Evolutionary conservation across 768 basidiomycete genomes (phyloP), one percentile per base, ranked within the genome.

Genomic region (Lentinula boryana): DNA sequence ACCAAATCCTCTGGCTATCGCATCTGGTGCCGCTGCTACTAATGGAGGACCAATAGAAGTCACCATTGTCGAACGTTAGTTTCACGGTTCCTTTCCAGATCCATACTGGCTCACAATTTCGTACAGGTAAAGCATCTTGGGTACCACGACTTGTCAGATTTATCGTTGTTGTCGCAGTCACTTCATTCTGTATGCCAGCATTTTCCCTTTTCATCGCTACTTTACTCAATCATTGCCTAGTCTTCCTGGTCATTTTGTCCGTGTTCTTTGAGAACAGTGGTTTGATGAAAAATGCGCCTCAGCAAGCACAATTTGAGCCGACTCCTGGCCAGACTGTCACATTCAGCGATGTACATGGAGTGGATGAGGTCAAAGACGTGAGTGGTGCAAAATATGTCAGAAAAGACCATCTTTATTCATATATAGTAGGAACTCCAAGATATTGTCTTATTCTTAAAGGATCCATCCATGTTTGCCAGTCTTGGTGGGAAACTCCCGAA

Each of bases 331-430:
- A 91, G 67, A 79, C 84, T 1, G 89, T 95, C 73, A 95, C 84
- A 67, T 98, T 99, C 69, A 87, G 84, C 63, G 97, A 99, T 73
- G 95, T 99, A 5, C 95, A 98, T 65, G 97, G 97, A 33, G 90
- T 96, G 31, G 97, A 98, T 66, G 97, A 99, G 74, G 97, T 91
- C 38, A 98, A 98, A 74, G 85, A 89, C 69, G 95, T 89, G 56
- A 44, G 80, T 72, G 1, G 10, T 12, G 9, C 40, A 32, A 36
- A 21, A 33, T 5, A 44, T 5, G 12, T 27, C 18, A 15, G 12
- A 15, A 9, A 15, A 13, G 27, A 35, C 12, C 13, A 12, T 67
- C 44, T 23, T 66, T 55, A 21, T 61, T 65, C 13, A 56, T 51
- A 57, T 50, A 15, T 9, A 43, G 55, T 66, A 94, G 89, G 95